A percentile compares a stretch with the other conserved stretches of the same genome.
These are phyloP conservation scores for Aspergillus tubingensis DNA, from an alignment of 2,329 filamentous ascomycete genomes.

Conservation along the genomic window DNA sequence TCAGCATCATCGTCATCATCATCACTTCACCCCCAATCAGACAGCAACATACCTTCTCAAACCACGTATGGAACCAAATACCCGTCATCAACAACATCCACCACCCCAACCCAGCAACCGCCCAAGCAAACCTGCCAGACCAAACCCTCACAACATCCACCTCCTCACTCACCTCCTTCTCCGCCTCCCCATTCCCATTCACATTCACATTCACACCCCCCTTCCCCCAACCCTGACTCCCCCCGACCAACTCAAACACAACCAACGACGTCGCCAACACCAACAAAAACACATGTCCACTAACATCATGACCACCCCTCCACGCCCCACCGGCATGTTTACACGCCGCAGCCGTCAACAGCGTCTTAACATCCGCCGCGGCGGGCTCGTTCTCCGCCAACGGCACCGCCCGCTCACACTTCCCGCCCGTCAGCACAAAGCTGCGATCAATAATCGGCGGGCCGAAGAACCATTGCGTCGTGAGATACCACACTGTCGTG, in stretches of 20 bases:
- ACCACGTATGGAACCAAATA: constrained; percentile 98
- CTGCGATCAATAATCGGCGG: constrained; percentile 85
- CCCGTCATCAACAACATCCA: constrained; percentile 99
- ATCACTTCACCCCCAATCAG: constrained; percentile 4
- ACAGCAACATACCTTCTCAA: constrained; percentile 74
- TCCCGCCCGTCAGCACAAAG: constrained; percentile 85
- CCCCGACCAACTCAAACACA: constrained; percentile 70
- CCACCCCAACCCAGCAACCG: constrained; percentile 69
- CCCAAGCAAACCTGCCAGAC: constrained; percentile 51
- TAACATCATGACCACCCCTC: constrained; percentile 95
- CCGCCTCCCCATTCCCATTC: constrained; percentile 21
- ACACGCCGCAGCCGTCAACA: constrained; percentile 76
- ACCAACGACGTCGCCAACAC: constrained; percentile 81
- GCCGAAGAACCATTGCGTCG: constrained; percentile 97
- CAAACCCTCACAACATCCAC: constrained; percentile 57
- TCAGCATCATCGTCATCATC: constrained; percentile 11
- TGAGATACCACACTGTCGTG: constrained; percentile 77
- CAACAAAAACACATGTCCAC: constrained; percentile 90
- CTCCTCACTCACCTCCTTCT: neutral
- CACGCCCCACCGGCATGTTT: constrained; percentile 79
- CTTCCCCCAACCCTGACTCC: constrained; percentile 50
- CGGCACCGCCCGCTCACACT: constrained; percentile 65
- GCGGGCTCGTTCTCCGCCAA: constrained; percentile 41
- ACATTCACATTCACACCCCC: constrained; percentile 43
- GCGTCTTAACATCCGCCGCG: constrained; percentile 36